Evolutionary conservation across 768 basidiomycete genomes (phyloP).

Genomic region (Psilocybe tampanensis): DNA sequence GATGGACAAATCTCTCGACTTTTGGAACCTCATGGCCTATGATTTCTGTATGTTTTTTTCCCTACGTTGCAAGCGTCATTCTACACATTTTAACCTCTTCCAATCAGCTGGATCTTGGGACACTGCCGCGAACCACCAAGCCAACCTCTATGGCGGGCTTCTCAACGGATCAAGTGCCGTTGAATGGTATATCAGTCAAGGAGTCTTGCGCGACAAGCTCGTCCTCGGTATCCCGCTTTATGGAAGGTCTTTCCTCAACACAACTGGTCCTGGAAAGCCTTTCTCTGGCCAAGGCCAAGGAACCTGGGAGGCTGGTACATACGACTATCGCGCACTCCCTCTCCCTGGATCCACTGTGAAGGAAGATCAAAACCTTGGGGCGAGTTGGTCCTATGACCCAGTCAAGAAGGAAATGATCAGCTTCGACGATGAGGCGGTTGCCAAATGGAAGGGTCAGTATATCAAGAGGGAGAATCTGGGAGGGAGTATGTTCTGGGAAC

Average conservation of each 20-base stretch:
- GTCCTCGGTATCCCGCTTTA: constrained; percentile 93
- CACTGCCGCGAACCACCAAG: constrained; percentile 74
- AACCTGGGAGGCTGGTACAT: constrained; percentile 89
- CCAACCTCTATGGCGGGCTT: constrained; percentile 74
- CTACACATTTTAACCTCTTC: neutral
- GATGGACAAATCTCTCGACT: constrained; percentile 89
- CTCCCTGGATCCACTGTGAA: constrained; percentile 67
- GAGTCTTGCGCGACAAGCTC: constrained; percentile 78
- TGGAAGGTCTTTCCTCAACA: constrained; percentile 88
- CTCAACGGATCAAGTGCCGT: constrained; percentile 68
- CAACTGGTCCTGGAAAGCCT: constrained; percentile 75
- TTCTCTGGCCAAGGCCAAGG: constrained; percentile 87
- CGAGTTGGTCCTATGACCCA: constrained; percentile 86
- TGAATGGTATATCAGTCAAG: constrained; percentile 67
- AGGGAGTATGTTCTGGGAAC: constrained; percentile 95
- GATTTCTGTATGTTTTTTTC: constrained; percentile 62
- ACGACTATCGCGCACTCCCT: constrained; percentile 92
- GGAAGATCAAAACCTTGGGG: constrained; percentile 66
- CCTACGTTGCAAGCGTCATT: neutral
- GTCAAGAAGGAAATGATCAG: constrained; percentile 78
- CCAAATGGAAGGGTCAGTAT: constrained; percentile 75
- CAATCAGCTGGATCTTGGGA: constrained; percentile 78
- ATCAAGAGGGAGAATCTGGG: constrained; percentile 77
- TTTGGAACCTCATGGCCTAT: constrained; percentile 98
- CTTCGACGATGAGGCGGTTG: constrained; percentile 75